Evolutionary conservation across 345 rosid species (phyloP).

Genomic region (Syzygium aqueum): DNA sequence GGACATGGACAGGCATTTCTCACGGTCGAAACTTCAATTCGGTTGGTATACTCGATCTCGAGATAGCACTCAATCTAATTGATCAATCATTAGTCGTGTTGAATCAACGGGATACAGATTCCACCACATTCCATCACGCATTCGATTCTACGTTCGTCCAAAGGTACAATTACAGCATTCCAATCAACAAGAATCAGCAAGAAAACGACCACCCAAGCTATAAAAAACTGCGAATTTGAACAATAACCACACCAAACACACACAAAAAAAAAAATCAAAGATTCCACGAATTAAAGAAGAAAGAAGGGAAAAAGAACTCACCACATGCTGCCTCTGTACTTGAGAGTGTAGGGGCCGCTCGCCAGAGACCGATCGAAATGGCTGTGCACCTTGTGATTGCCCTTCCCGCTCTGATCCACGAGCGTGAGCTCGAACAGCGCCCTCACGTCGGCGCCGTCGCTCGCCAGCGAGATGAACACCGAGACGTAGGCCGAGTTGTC

Average conservation of each 20-base stretch:
- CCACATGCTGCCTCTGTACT: constrained; percentile 59
- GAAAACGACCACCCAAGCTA: neutral
- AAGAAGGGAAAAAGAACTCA: neutral
- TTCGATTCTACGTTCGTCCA: neutral
- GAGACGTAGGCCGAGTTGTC: constrained; percentile 53
- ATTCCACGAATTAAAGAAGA: neutral
- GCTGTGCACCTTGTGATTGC: constrained; percentile 60
- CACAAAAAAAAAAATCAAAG: too few relatives aligned
- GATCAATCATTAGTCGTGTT: neutral
- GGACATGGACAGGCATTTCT: neutral
- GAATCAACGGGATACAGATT: neutral
- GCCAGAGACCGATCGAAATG: constrained; percentile 63
- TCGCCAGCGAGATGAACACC: constrained; percentile 59
- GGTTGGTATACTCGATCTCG: neutral
- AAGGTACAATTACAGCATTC: neutral
- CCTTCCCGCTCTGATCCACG: constrained; percentile 67
- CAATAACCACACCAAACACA: neutral
- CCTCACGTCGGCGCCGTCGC: constrained; percentile 61
- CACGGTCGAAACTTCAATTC: neutral
- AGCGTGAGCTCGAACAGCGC: constrained; percentile 63
- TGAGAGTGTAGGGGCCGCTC: constrained; percentile 61
- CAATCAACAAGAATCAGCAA: neutral
- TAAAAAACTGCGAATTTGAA: neutral
- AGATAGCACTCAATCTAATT: neutral
- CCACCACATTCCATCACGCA: neutral